Base-by-base conservation (phyloP, 257 asterid genomes). In the Cruciata laevipes region DNA sequence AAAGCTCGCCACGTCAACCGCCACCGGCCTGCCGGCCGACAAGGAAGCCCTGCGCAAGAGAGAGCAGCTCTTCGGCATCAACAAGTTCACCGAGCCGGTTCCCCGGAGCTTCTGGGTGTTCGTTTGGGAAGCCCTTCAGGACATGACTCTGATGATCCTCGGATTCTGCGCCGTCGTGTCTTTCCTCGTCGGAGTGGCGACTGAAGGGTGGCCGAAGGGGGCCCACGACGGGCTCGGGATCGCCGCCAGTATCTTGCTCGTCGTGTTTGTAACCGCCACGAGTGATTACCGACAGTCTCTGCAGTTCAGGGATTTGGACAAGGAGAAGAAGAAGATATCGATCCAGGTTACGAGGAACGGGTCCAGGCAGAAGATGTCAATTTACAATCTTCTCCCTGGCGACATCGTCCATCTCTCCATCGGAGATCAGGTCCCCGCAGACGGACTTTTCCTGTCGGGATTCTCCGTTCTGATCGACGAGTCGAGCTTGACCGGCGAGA, bases 141-240 rank as follows among this genome's bases (percentile, higher is more conserved):
- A 91, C 71, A 88, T 83, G 86, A 91, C 97, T 18, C 91, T 91
- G 33, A 88, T 88, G 97, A 91, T 91, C 72, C 97, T 91, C 32
- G 97, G 88, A 10, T 84, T 81, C 3, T 91, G 96, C 58, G 97
- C 97, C 0, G 68, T 86, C 9, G 88, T 86, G 71, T 91, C 97
- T 30, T 77, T 91, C 14, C 63, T 88, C 7, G 95, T 91, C 33
- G 97, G 97, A 55, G 78, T 91, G 23, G 95, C 95, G 25, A 90
- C 91, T 1, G 96, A 90, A 69, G 97, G 96, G 69, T 90, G 97
- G 97, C 96, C 97, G 1, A 78, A 67, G 55, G 97, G 97, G 6
- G 90, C 97, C 68, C 97, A 90, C 27, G 97, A 90, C 70, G 97
- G 97, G 8, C 96, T 90, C 27, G 96, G 97, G 9, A 88, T 88